phyloP scores from a whole-genome alignment of 768 basidiomycete genomes.

The Gloeostereum incarnatum region DNA sequence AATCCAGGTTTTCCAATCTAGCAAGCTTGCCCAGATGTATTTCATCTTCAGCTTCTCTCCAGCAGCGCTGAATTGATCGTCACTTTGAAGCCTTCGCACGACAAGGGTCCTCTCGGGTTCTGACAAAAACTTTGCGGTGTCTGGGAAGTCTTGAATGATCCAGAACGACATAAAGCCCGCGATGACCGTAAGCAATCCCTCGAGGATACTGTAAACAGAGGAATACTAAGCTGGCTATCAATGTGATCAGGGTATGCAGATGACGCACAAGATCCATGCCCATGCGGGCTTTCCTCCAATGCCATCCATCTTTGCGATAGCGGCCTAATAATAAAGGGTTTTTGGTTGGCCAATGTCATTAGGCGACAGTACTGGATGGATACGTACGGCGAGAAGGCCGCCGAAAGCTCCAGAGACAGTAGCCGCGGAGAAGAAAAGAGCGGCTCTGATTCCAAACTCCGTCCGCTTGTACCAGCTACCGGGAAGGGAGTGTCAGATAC shows the following conservation, averaged over 20 bases:
- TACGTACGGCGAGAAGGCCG: slow-evolving; percentile 55
- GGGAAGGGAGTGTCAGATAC: background rate
- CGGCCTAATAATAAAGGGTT: slow-evolving; percentile 26
- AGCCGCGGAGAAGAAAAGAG: slow-evolving; percentile 70
- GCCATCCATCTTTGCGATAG: slow-evolving; percentile 65
- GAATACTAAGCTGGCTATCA: background rate
- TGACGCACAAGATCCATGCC: slow-evolving; percentile 65
- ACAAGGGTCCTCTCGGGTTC: slow-evolving; percentile 61
- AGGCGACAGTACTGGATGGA: slow-evolving; percentile 43
- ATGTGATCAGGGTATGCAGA: background rate
- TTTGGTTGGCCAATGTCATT: slow-evolving; percentile 2
- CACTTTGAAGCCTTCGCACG: slow-evolving; percentile 53
- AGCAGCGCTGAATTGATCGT: slow-evolving; percentile 65
- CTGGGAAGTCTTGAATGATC: slow-evolving; percentile 79
- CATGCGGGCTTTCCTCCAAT: slow-evolving; percentile 42
- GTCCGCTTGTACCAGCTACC: slow-evolving; percentile 51
- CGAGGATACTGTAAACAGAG: slow-evolving; percentile 32
- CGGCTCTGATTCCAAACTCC: slow-evolving; percentile 63
- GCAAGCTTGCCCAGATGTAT: slow-evolving; percentile 47
- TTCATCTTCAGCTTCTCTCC: slow-evolving; percentile 53
- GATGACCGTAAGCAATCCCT: slow-evolving; percentile 61
- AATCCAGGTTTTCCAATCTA: slow-evolving; percentile 73
- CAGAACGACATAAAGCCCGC: slow-evolving; percentile 60
- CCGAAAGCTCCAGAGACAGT: slow-evolving; percentile 80
- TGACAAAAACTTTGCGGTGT: slow-evolving; percentile 70